These are phyloP conservation scores for Rhynchosporium graminicola DNA, from an alignment of 2,329 filamentous ascomycete species.

Conservation along the genomic window DNA sequence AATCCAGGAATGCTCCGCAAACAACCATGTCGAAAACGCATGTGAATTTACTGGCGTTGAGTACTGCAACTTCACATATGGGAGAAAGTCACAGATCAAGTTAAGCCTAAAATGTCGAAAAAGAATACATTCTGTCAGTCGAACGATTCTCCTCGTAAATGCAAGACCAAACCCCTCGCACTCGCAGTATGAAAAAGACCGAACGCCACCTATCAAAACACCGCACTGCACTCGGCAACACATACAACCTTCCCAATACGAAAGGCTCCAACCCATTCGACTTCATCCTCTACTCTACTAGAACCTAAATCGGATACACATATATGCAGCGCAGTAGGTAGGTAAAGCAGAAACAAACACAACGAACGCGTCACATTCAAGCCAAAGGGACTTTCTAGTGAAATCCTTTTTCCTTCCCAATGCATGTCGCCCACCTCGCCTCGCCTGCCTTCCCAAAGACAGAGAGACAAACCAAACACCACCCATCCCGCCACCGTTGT, in stretches of 20 bases:
- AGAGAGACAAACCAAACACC: slow-evolving; percentile 33
- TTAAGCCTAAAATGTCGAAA: not conserved
- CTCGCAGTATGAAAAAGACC: not conserved
- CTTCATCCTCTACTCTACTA: slow-evolving; percentile 8
- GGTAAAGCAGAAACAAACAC: not conserved
- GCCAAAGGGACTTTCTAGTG: slow-evolving; percentile 16
- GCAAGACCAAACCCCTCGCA: slow-evolving; percentile 14
- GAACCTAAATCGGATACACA: slow-evolving; percentile 6
- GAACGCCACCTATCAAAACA: slow-evolving; percentile 34
- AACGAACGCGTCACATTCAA: slow-evolving; percentile 18
- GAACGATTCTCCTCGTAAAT: slow-evolving; percentile 16
- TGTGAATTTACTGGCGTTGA: not conserved
- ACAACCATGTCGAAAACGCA: too few species aligned
- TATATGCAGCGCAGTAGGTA: slow-evolving; percentile 5
- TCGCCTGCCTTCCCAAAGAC: slow-evolving; percentile 18
- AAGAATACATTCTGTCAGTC: slow-evolving; percentile 17
- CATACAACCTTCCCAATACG: slow-evolving; percentile 19
- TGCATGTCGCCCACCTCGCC: slow-evolving; percentile 15
- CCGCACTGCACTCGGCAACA: slow-evolving; percentile 21
- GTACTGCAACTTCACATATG: not conserved
- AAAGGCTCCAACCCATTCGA: slow-evolving; percentile 7
- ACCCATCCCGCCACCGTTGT: slow-evolving; percentile 23
- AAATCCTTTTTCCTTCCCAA: slow-evolving; percentile 17
- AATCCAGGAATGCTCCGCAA: too few species aligned
- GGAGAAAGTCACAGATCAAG: not conserved